Evolutionary conservation across 73 alveolate genomes (phyloP).

Genomic region (Paramecium octaurelia): DNA sequence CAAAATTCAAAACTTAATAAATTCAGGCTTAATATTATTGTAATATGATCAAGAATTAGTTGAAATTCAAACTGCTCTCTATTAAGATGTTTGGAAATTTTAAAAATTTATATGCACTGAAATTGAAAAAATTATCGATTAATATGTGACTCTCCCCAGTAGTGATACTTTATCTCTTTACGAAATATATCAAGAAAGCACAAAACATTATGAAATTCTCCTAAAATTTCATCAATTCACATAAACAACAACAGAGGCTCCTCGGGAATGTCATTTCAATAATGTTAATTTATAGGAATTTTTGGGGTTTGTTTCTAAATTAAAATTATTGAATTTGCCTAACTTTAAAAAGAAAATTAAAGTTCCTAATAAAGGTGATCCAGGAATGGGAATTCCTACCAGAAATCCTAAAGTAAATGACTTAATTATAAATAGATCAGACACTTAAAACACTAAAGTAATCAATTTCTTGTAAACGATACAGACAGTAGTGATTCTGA

Average conservation of each 20-base stretch:
- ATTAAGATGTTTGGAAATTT: slow-evolving; percentile 7
- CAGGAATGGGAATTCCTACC: slow-evolving; percentile 40
- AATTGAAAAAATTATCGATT: slow-evolving; percentile 10
- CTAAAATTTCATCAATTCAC: background rate
- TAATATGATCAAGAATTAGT: background rate
- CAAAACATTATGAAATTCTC: background rate
- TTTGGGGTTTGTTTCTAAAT: slow-evolving; percentile 18
- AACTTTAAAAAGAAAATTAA: slow-evolving; percentile 2
- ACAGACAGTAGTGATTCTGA: background rate
- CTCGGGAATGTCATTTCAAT: background rate
- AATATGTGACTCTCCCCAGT: slow-evolving; percentile 12
- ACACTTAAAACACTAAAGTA: background rate
- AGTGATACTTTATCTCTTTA: slow-evolving; percentile 1
- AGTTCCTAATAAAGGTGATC: slow-evolving; percentile 41
- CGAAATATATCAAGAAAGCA: background rate
- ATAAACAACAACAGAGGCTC: background rate
- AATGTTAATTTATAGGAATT: background rate
- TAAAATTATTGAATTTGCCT: background rate
- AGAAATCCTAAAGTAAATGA: background rate
- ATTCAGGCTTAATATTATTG: slow-evolving; percentile 1
- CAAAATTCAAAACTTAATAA: background rate
- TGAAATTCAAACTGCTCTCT: background rate
- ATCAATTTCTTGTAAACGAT: background rate
- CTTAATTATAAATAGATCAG: background rate
- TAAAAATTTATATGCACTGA: slow-evolving; percentile 7